Evolutionary conservation across 2,329 filamentous ascomycete species (phyloP).

Genomic region (Epichloe coenophiala): DNA sequence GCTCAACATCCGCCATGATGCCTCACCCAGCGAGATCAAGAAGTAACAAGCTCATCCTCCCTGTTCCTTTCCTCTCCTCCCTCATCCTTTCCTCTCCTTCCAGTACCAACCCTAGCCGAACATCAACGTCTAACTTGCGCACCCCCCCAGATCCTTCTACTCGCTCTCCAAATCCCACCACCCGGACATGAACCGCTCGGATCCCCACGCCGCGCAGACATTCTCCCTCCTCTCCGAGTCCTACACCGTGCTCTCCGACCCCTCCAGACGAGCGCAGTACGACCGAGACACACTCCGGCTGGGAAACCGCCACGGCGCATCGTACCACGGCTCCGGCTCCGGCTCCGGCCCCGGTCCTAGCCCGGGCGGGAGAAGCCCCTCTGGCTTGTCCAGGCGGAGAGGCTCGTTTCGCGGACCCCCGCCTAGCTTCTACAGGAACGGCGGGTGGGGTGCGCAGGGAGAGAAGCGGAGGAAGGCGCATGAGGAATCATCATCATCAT

Average conservation of each 20-base stretch:
- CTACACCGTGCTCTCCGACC: slow-evolving; percentile 61
- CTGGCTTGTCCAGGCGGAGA: slow-evolving; percentile 64
- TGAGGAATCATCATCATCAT: slow-evolving; percentile 20
- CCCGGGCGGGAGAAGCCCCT: slow-evolving; percentile 64
- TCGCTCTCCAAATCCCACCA: slow-evolving; percentile 81
- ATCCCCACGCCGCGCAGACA: slow-evolving; percentile 56
- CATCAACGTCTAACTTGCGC: not conserved
- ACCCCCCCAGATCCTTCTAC: slow-evolving; percentile 57
- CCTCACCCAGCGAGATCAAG: slow-evolving; percentile 69
- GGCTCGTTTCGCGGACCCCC: slow-evolving; percentile 79
- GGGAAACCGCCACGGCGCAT: slow-evolving; percentile 13
- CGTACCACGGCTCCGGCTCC: too few relatives aligned
- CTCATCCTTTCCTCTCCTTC: too few relatives aligned
- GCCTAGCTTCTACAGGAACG: slow-evolving; percentile 73
- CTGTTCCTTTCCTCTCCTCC: not conserved
- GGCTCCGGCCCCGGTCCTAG: slow-evolving; percentile 36
- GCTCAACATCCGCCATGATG: slow-evolving; percentile 56
- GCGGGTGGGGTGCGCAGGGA: slow-evolving; percentile 58
- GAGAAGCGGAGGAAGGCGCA: slow-evolving; percentile 45
- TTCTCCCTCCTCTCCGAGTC: slow-evolving; percentile 79
- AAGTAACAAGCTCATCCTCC: slow-evolving; percentile 36
- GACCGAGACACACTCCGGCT: slow-evolving; percentile 50
- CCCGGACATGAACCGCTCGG: slow-evolving; percentile 73
- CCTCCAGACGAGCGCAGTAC: slow-evolving; percentile 64
- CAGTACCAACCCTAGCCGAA: too few relatives aligned